Conservation (phyloP, 768 basidiomycete genomes). For the Collybiopsis luxurians region DNA sequence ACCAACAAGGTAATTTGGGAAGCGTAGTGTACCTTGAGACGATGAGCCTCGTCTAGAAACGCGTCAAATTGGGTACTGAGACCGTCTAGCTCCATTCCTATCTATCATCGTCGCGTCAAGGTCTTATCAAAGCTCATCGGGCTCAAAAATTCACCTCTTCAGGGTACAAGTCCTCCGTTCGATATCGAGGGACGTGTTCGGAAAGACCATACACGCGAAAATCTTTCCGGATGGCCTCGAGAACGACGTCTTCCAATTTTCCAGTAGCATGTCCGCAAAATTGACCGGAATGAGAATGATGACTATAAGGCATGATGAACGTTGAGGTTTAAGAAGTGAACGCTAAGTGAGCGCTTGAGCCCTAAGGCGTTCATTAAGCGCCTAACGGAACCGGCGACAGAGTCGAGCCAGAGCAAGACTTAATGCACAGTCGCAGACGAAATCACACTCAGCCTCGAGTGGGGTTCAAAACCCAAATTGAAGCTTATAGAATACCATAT, state of each 20-base stretch:
- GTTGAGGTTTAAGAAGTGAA: neutral
- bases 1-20: conserved; percentile 74
- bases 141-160: conserved; percentile 69
- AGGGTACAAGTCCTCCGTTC: conserved; percentile 83
- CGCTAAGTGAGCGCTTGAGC: too few species aligned
- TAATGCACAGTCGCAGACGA: too few species aligned
- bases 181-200: conserved; percentile 92
- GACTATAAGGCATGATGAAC: conserved; percentile 53
- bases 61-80: conserved; percentile 64
- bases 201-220: conserved; percentile 86
- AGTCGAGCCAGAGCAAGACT: too few species aligned
- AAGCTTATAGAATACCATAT: too few species aligned
- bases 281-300: conserved; percentile 92
- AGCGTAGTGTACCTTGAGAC: conserved; percentile 62
- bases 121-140: conserved; percentile 7
- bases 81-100: conserved; percentile 18
- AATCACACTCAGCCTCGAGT: too few species aligned
- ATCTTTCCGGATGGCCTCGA: conserved; percentile 72
- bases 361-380: too few species aligned
- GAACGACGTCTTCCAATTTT: conserved; percentile 75
- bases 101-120: too few species aligned
- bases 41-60: conserved; percentile 79
- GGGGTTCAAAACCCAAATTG: too few species aligned
- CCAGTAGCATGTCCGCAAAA: conserved; percentile 91
- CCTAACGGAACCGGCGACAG: too few species aligned